phyloP scores from a whole-genome alignment of 1,284 basidiomycete species.

The Ustilago lituana region DNA sequence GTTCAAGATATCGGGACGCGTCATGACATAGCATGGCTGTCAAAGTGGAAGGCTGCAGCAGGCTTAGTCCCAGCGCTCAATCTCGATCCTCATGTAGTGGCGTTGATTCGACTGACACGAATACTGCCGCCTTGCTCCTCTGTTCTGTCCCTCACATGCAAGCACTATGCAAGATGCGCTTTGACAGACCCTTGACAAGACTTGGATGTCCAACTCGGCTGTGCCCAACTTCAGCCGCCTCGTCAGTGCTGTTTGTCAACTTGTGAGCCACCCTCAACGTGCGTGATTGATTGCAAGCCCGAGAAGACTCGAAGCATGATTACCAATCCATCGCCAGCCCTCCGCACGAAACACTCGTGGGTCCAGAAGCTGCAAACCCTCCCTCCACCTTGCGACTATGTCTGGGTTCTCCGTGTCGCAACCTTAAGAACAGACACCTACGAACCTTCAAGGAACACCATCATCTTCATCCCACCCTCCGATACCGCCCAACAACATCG shows the following conservation, averaged over 20 bases:
- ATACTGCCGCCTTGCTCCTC: too few species aligned
- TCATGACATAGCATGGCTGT: constrained; percentile 30
- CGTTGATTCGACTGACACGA: too few species aligned
- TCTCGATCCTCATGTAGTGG: constrained; percentile 7
- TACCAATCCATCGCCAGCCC: constrained; percentile 10
- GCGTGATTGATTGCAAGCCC: too few species aligned
- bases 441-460: too few species aligned
- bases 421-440: too few species aligned
- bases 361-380: too few species aligned
- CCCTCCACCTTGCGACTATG: too few species aligned
- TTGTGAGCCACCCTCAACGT: too few species aligned
- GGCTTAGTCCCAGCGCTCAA: neutral
- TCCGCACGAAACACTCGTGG: neutral
- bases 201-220: neutral
- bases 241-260: too few species aligned
- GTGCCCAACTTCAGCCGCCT: too few species aligned
- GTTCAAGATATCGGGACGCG: constrained; percentile 50
- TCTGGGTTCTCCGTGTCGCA: too few species aligned
- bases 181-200: constrained; percentile 17
- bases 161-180: constrained; percentile 11
- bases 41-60: neutral
- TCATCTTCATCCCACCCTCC: neutral
- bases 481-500: neutral
- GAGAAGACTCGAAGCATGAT: constrained; percentile 9
- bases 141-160: neutral